phyloP scores from a whole-genome alignment of 495 filamentous ascomycete genomes.

The Aspergillus leporis region DNA sequence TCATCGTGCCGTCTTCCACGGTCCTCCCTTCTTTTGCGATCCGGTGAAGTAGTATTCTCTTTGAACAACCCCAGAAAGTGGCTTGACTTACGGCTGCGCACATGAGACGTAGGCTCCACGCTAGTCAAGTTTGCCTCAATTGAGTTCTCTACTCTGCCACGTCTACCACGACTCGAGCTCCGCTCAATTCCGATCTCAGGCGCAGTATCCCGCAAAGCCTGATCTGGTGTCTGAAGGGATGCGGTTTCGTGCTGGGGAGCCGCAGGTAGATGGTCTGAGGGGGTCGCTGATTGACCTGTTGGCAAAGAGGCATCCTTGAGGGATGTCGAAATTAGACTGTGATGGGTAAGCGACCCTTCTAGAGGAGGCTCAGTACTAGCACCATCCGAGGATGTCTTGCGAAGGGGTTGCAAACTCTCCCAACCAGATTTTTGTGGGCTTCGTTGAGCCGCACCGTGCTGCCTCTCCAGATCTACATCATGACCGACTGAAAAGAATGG shows the following conservation, averaged over 20 bases:
- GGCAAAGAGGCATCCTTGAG: conserved; percentile 28
- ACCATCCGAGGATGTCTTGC: conserved; percentile 23
- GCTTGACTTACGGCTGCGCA: conserved; percentile 89
- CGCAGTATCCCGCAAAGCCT: conserved; percentile 17
- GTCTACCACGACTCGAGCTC: conserved; percentile 45
- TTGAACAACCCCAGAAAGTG: conserved; percentile 92
- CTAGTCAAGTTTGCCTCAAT: conserved; percentile 80
- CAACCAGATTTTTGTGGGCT: conserved; percentile 14
- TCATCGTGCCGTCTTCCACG: conserved; percentile 24
- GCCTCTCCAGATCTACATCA: conserved; percentile 28
- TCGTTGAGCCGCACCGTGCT: conserved; percentile 20
- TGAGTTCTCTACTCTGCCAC: conserved; percentile 69
- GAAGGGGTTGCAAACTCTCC: conserved; percentile 17
- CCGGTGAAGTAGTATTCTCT: conserved; percentile 68
- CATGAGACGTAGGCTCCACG: conserved; percentile 68
- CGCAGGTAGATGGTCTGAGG: conserved; percentile 22
- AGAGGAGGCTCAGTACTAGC: conserved; percentile 25
- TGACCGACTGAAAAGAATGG: conserved; percentile 33
- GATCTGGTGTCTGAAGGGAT: conserved; percentile 23
- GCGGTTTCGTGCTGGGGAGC: conserved; percentile 20
- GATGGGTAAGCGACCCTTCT: conserved; percentile 26
- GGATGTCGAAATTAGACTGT: conserved; percentile 32
- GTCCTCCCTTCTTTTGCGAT: conserved; percentile 46
- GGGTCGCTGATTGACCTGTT: conserved; percentile 21
- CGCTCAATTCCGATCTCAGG: conserved; percentile 29